These are phyloP conservation scores for Xanthoparmelia taractica DNA, from an alignment of 495 filamentous ascomycete species.

Conservation along the genomic window DNA sequence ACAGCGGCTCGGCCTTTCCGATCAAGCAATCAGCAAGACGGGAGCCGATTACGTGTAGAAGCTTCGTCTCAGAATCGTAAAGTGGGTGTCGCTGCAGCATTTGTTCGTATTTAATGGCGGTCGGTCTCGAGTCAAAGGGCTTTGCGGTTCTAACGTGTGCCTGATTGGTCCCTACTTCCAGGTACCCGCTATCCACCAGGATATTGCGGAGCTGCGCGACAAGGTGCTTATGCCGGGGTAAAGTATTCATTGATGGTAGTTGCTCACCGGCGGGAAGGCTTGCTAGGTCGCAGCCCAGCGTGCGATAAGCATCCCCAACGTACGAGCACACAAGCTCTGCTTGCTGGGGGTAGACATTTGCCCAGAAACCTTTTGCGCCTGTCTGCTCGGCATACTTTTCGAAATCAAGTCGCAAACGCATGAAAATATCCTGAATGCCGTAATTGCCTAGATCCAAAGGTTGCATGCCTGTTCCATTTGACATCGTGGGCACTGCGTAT, in stretches of 20 bases:
- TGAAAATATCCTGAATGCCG: slow-evolving; percentile 7
- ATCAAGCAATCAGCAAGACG: slow-evolving; percentile 25
- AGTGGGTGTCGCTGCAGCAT: slow-evolving; percentile 18
- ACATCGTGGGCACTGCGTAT: background rate
- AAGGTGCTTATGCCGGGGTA: slow-evolving; percentile 29
- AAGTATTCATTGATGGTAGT: slow-evolving; percentile 23
- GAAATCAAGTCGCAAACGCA: slow-evolving; percentile 2
- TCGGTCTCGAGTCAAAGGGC: slow-evolving; percentile 2
- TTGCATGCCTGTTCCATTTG: slow-evolving; percentile 1
- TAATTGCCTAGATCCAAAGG: background rate
- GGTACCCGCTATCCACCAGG: slow-evolving; percentile 29
- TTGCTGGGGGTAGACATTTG: slow-evolving; percentile 31
- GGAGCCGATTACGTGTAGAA: slow-evolving; percentile 23
- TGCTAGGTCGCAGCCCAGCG: slow-evolving; percentile 32
- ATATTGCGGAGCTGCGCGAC: slow-evolving; percentile 31
- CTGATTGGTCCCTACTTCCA: background rate
- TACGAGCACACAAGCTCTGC: slow-evolving; percentile 34
- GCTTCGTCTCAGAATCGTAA: slow-evolving; percentile 22
- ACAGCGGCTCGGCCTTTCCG: slow-evolving; percentile 18
- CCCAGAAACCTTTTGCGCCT: slow-evolving; percentile 26
- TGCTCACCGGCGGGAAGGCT: slow-evolving; percentile 24
- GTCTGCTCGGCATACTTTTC: slow-evolving; percentile 12
- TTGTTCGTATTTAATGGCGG: slow-evolving; percentile 2
- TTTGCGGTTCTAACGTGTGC: slow-evolving; percentile 8
- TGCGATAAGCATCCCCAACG: slow-evolving; percentile 35